Evolutionary conservation across 257 asterid genomes (phyloP), one percentile per base, ranked within the genome.

Genomic region (Jacaranda copaia): DNA sequence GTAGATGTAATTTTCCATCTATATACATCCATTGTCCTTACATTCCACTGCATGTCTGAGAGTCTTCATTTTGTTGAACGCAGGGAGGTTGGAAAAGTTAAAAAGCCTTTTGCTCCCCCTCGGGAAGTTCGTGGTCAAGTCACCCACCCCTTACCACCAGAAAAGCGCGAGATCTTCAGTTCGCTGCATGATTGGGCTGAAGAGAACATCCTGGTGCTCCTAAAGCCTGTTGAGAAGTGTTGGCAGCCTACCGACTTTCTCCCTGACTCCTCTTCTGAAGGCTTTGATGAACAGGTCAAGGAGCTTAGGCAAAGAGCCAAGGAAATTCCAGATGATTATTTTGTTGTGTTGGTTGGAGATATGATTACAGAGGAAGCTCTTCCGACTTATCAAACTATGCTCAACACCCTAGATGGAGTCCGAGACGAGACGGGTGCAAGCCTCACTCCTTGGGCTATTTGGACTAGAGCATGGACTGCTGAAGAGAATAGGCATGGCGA

Each of bases 401-500:
- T 87, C 79, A 87, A 87, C 76, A 87, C 91, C 7, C 77, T 87
- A 5, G 91, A 87, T 62, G 83, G 80, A 2, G 91, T 87, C 52
- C 87, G 89, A 4, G 91, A 87, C 4, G 91, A 84, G 79, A 87
- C 91, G 0, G 91, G 91, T 32, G 91, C 91, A 16, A 87, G 91
- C 78, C 87, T 53, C 51, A 85, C 86, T 69, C 87, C 91, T 55
- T 87, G 91, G 91, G 91, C 91, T 55, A 73, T 87, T 68, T 87
- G 91, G 91, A 87, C 91, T 4, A 65, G 91, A 78, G 91, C 91
- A 1, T 87, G 91, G 91, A 87, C 91, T 8, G 91, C 91, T 52
- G 91, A 87, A 68, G 91, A 87, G 89, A 87, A 87, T 79, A 80
- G 91, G 70, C 91, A 87, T 4, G 91, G 91, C 6, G 91, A 87